A percentile compares a stretch with the other conserved stretches of the same genome.
Evolutionary conservation across 495 filamentous ascomycete species (phyloP).

Genomic region (Daldinia concentrica): DNA sequence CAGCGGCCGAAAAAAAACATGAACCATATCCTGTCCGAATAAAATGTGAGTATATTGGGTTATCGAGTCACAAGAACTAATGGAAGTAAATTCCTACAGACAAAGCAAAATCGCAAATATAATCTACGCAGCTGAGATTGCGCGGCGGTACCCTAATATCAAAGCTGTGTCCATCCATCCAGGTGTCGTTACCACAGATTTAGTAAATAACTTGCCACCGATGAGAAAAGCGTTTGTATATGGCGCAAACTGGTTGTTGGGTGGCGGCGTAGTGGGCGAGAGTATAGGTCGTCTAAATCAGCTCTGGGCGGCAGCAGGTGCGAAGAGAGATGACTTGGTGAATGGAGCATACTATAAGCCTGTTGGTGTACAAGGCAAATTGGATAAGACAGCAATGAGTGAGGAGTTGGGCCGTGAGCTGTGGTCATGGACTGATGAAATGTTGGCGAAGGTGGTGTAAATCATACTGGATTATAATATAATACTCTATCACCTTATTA

Average conservation of each 20-base stretch:
- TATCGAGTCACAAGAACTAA: background rate
- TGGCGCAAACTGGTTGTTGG: slow-evolving; percentile 27
- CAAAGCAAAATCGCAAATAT: slow-evolving; percentile 62
- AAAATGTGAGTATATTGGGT: background rate
- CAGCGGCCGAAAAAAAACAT: background rate
- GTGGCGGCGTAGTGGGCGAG: slow-evolving; percentile 42
- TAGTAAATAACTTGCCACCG: slow-evolving; percentile 53
- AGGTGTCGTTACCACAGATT: slow-evolving; percentile 66
- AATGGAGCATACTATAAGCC: slow-evolving; percentile 67
- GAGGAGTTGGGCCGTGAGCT: slow-evolving; percentile 62
- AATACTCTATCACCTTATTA: background rate
- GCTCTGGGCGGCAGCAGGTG: slow-evolving; percentile 65
- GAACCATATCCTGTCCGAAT: background rate
- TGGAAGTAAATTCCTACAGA: slow-evolving; percentile 41
- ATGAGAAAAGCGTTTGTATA: slow-evolving; percentile 45
- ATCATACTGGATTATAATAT: background rate
- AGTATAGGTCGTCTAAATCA: slow-evolving; percentile 65
- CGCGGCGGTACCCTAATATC: slow-evolving; percentile 62
- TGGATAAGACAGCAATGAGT: slow-evolving; percentile 46
- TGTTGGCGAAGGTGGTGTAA: slow-evolving; percentile 49
- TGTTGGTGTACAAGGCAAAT: slow-evolving; percentile 54
- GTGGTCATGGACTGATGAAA: slow-evolving; percentile 69
- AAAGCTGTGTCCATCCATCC: slow-evolving; percentile 70
- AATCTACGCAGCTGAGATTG: slow-evolving; percentile 53
- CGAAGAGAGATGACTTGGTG: slow-evolving; percentile 36